Conservation (phyloP, 441 rosid genomes). For the Euphorbia celastroides region DNA sequence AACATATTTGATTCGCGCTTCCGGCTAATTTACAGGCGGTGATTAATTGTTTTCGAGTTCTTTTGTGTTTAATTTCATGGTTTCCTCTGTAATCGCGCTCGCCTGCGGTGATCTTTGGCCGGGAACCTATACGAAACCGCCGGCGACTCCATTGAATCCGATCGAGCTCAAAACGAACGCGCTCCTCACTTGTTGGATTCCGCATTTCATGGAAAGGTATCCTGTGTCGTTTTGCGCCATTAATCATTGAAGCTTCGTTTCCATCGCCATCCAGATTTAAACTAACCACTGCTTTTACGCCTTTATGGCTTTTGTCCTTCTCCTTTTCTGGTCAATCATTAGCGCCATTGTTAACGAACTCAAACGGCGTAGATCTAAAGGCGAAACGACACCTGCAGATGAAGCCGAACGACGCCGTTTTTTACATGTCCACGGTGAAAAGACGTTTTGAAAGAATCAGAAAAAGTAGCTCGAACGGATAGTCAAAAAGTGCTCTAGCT, state of each 20-base stretch:
- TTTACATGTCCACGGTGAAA: neutral
- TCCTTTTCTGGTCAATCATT: neutral
- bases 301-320: neutral
- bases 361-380: neutral
- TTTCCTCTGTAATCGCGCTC: too few relatives aligned
- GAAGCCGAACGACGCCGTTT: constrained; percentile 1
- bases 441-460: neutral
- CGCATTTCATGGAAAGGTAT: too few relatives aligned
- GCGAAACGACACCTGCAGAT: too few relatives aligned
- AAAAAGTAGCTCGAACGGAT: neutral
- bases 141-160: neutral
- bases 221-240: constrained; percentile 31
- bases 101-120: too few relatives aligned
- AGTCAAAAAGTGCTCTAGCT: neutral
- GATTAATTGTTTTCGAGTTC: too few relatives aligned
- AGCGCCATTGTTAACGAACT: constrained; percentile 10
- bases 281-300: constrained; percentile 1
- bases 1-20: too few relatives aligned
- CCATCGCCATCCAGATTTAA: constrained; percentile 19
- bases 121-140: too few relatives aligned
- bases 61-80: too few relatives aligned
- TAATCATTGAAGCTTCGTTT: constrained; percentile 26
- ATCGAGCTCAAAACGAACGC: too few relatives aligned
- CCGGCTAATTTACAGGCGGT: too few relatives aligned
- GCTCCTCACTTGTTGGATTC: too few relatives aligned